Base-by-base conservation (phyloP, 352 stramenopile genomes). In the Phytophthora quininea region DNA sequence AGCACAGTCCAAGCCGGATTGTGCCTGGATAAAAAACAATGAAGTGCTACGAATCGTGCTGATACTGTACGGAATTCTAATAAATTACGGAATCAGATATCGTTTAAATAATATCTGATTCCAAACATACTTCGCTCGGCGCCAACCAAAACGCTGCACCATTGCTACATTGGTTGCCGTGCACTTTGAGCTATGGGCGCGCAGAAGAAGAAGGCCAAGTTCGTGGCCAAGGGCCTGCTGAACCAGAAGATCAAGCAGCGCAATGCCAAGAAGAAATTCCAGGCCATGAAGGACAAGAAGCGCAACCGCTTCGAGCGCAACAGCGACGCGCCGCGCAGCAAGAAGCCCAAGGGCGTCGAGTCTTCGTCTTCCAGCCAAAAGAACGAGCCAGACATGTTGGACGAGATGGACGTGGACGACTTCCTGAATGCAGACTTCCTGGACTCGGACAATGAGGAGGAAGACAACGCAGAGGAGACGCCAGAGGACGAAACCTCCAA, bases 131-230 rank as follows among this genome's bases (percentile, higher is more conserved):
- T 24, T 24, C 19, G 19, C 19, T 24, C 19, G 19, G 19, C 38
- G 31, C 51, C 58, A 62, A 67, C 64, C 53, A 82, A 74, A 56
- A 15, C 27, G 42, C 15, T 40, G n/a, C 33, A 64, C 72, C 58
- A 71, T 62, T 40, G 64, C 57, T 73, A 24, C 19, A 77, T 69
- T 65, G 40, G 37, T 55, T 64, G 43, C 19, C 19, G 19, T 24
- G 19, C 19, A 24, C 19, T 24, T 63, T 58, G 45, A 29, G 49
- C 37, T 63, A 90, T 88, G 80, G 84, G 82, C 45, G 72, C 77
- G 37, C 69, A 77, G 63, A 95, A 95, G 82, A 95, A 95, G 85
- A 93, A 93, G 72, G 79, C 86, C 56, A 95, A 95, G 74, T 95
- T 95, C 68, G 89, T 95, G 60, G 84, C 85, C 48, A 95, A 95